Conservation (phyloP, 371 early-diverging fungal species). For the Actinomortierella wolfii region DNA sequence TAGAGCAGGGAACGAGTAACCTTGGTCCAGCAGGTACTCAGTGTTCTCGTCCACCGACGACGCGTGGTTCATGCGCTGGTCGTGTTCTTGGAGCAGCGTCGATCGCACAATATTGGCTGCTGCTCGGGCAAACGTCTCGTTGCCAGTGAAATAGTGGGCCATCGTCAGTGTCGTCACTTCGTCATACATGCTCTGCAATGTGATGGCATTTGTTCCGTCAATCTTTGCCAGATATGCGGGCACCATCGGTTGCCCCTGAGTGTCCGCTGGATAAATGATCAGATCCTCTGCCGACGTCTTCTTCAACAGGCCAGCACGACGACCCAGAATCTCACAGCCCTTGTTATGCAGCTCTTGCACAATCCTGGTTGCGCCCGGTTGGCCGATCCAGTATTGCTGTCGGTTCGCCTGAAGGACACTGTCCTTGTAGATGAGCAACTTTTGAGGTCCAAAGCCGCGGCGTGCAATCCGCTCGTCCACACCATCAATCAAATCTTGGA, state of each 20-base stretch:
- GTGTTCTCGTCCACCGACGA: conserved; percentile 58
- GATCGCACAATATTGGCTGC: conserved; percentile 69
- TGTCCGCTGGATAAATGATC: conserved; percentile 33
- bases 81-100: conserved; percentile 59
- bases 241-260: conserved; percentile 32
- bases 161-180: conserved; percentile 65
- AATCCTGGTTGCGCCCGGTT: conserved; percentile 47
- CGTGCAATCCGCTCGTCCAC: conserved; percentile 70
- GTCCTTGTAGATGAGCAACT: conserved; percentile 63
- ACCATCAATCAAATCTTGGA: conserved; percentile 66
- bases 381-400: conserved; percentile 64
- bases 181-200: conserved; percentile 49
- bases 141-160: conserved; percentile 64
- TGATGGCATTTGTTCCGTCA: conserved; percentile 27
- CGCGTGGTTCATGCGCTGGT: conserved; percentile 45
- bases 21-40: conserved; percentile 67
- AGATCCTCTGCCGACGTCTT: conserved; percentile 45
- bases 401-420: conserved; percentile 54
- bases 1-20: conserved; percentile 66
- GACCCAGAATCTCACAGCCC: conserved; percentile 50
- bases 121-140: conserved; percentile 60
- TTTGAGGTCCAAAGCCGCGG: conserved; percentile 56
- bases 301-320: conserved; percentile 29
- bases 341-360: conserved; percentile 49
- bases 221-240: conserved; percentile 11